Evolutionary conservation across 148 eudicot species (phyloP).

Genomic region (Nyssa sinensis): DNA sequence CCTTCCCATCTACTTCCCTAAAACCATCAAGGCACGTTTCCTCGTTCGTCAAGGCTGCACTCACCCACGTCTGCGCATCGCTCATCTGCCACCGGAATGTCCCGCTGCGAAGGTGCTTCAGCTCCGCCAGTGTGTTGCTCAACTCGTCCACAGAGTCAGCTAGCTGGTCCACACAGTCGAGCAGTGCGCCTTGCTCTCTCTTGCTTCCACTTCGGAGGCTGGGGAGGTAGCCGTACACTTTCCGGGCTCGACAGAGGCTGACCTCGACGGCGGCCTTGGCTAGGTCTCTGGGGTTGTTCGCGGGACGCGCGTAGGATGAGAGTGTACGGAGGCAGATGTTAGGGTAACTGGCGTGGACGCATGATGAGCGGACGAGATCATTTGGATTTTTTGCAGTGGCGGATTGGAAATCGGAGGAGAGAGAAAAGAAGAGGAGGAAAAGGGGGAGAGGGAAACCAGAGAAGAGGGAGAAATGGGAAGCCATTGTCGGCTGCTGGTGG

Average conservation of each 20-base stretch:
- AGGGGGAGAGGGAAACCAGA: too few species aligned
- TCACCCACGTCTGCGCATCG: slow-evolving; percentile 66
- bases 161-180: slow-evolving; percentile 50
- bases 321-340: slow-evolving; percentile 50
- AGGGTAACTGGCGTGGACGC: slow-evolving; percentile 60
- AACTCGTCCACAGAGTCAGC: slow-evolving; percentile 47
- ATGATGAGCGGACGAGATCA: slow-evolving; percentile 41
- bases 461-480: slow-evolving; percentile 6
- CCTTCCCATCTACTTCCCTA: slow-evolving; percentile 30
- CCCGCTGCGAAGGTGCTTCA: slow-evolving; percentile 32
- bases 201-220: slow-evolving; percentile 7
- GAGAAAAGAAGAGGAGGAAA: slow-evolving; percentile 17
- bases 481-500: too few species aligned
- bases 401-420: slow-evolving; percentile 4
- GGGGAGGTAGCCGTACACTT: slow-evolving; percentile 31
- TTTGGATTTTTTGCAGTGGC: slow-evolving; percentile 7
- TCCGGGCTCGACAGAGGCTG: slow-evolving; percentile 38
- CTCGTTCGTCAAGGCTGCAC: slow-evolving; percentile 60
- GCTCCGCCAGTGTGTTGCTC: slow-evolving; percentile 41
- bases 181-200: slow-evolving; percentile 31
- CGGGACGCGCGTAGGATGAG: slow-evolving; percentile 42
- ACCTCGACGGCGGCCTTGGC: slow-evolving; percentile 51
- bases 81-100: slow-evolving; percentile 58
- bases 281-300: slow-evolving; percentile 37
- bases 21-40: slow-evolving; percentile 63